Evolutionary conservation across 768 basidiomycete genomes (phyloP), one percentile per base, ranked within the genome.

Genomic region (Punctularia strigosozonata): DNA sequence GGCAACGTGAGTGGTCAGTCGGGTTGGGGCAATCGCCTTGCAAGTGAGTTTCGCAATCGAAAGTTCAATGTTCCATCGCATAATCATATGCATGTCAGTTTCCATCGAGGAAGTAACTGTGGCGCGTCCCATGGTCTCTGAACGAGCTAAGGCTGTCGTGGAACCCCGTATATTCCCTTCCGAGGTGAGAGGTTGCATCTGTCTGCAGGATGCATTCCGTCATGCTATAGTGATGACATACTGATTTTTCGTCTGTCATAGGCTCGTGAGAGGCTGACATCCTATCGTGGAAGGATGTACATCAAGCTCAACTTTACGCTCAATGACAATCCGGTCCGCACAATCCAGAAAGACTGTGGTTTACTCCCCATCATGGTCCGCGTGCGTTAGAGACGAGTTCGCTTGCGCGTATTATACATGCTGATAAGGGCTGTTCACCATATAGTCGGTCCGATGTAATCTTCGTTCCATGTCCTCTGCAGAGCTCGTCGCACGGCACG

Each of bases 291-390:
- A 4, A 75, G 80, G 33, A 88, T 98, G 82, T 82, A 75, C 15
- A 77, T 80, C 31, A 86, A 84, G 56, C 54, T 98, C 28, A 79
- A 78, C 47, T 97, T 89, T 87, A 77, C 73, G 26, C 74, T 92
- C 40, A 71, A 70, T 20, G 74, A 73, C n/a, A 76, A 80, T 36
- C 66, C 67, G 6, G 71, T 81, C 38, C 75, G 78, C 48, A 70
- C 73, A 44, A 71, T 79, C 28, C 80, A 62, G 37, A 63, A 81
- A 49, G 94, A 98, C 41, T 91, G 92, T 55, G 95, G 95, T 41
- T 68, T 88, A 24, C 65, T 97, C 13, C 95, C 95, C 3, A 81
- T 99, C 60, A 98, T 99, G 95, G 82, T 95, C 61, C 77, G 90
- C 55, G 90, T 92, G 59, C 53, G 88, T 68, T 22, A n/a, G 20